Percentiles rank a stretch among this genome's conserved stretches.
phyloP scores from a whole-genome alignment of 306 rosid genomes.

The Mimosa bimucronata region DNA sequence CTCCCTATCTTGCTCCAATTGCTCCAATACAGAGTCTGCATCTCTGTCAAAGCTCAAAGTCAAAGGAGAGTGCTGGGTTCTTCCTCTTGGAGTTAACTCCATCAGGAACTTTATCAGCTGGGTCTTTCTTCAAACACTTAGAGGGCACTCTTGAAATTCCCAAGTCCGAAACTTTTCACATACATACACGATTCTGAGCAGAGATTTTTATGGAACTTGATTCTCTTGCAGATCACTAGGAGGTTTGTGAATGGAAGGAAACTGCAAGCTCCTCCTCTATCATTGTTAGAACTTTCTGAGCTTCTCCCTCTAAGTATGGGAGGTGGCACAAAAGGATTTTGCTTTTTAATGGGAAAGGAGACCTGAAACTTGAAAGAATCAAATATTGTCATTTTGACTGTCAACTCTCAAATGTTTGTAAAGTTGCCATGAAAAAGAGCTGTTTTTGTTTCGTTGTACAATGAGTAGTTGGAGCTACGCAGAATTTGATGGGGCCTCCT shows the following conservation, averaged over 20 bases:
- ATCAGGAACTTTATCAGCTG: slow-evolving; percentile 29
- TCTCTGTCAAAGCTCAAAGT: slow-evolving; percentile 48
- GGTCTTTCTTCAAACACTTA: slow-evolving; percentile 30
- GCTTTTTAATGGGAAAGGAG: slow-evolving; percentile 16
- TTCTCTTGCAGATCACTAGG: slow-evolving; percentile 27
- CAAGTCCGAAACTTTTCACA: slow-evolving; percentile 20
- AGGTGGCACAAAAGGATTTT: not conserved
- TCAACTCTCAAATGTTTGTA: slow-evolving; percentile 29
- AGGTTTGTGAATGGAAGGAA: slow-evolving; percentile 27
- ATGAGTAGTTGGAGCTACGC: not conserved
- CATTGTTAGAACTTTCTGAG: slow-evolving; percentile 26
- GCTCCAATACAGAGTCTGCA: slow-evolving; percentile 58
- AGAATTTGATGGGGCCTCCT: slow-evolving; percentile 24
- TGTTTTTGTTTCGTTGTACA: slow-evolving; percentile 39
- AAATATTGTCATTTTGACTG: slow-evolving; percentile 26
- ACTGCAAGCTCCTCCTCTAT: not conserved
- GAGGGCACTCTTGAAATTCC: slow-evolving; percentile 28
- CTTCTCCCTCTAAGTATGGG: slow-evolving; percentile 28
- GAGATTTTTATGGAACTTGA: slow-evolving; percentile 9
- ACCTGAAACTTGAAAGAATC: slow-evolving; percentile 6
- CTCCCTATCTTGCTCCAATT: slow-evolving; percentile 60
- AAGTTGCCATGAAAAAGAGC: slow-evolving; percentile 3
- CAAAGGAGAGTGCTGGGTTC: slow-evolving; percentile 44
- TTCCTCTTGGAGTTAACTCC: slow-evolving; percentile 59
- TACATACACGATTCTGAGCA: slow-evolving; percentile 14